These are phyloP conservation scores for Cladosporium sp. DNA, from an alignment of 2,329 filamentous ascomycete genomes.

Conservation along the genomic window DNA sequence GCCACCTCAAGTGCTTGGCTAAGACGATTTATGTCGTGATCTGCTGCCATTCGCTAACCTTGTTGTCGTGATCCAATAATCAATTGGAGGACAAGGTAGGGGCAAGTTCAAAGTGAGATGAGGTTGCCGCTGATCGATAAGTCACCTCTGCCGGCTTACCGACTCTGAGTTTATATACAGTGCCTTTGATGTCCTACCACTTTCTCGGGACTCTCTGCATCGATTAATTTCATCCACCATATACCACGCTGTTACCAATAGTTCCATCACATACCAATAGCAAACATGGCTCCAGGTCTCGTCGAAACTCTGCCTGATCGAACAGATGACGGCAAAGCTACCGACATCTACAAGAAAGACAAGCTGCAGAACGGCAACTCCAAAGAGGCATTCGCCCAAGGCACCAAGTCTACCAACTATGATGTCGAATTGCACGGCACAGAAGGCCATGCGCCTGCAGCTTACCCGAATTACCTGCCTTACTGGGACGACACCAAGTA, in stretches of 20 bases:
- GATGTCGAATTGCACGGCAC: constrained; percentile 58
- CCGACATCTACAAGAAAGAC: constrained; percentile 32
- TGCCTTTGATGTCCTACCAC: not conserved
- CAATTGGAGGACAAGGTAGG: not conserved
- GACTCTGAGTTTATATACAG: constrained; percentile 13
- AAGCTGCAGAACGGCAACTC: constrained; percentile 33
- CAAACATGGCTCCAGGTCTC: constrained; percentile 47
- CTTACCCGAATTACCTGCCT: constrained; percentile 66
- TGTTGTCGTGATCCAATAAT: constrained; percentile 11
- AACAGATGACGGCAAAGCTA: constrained; percentile 29
- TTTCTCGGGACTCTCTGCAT: not conserved
- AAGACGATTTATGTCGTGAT: constrained; percentile 14
- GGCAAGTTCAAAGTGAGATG: not conserved
- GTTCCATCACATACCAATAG: constrained; percentile 2
- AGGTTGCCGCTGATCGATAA: not conserved
- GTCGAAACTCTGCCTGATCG: constrained; percentile 39
- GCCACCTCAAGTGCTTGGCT: constrained; percentile 4
- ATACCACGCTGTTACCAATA: not conserved
- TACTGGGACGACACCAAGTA: constrained; percentile 49
- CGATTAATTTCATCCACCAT: not conserved
- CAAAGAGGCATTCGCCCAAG: constrained; percentile 49
- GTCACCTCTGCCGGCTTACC: constrained; percentile 14
- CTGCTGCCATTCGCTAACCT: not conserved
- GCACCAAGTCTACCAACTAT: constrained; percentile 48
- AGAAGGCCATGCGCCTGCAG: constrained; percentile 55